These are phyloP conservation scores for Botrytis fabae DNA, from an alignment of 2,329 filamentous ascomycete species.

Conservation along the genomic window DNA sequence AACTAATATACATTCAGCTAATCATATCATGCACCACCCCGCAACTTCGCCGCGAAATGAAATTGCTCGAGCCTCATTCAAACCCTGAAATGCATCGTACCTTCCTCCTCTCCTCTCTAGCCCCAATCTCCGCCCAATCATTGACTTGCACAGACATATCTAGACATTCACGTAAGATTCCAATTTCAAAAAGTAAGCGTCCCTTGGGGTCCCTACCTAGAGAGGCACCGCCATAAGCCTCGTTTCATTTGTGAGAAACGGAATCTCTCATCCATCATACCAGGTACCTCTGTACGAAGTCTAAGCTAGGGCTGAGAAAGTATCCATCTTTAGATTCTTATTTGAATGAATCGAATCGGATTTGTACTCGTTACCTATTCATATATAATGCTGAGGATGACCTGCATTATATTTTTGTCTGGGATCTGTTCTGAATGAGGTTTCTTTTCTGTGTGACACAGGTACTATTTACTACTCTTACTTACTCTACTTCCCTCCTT, in stretches of 20 bases:
- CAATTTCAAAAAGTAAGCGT: neutral
- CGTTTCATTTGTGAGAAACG: neutral
- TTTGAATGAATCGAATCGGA: neutral
- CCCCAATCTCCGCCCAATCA: neutral
- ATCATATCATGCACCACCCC: neutral
- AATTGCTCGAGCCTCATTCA: conserved; percentile 13
- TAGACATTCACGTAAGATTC: neutral
- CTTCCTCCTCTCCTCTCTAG: neutral
- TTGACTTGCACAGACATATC: neutral
- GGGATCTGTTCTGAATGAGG: neutral
- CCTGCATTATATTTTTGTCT: too few relatives aligned
- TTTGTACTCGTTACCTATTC: neutral
- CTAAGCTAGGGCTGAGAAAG: neutral
- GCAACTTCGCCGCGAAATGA: neutral
- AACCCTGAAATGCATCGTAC: neutral
- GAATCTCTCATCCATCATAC: neutral
- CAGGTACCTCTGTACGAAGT: neutral
- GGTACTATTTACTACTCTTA: neutral
- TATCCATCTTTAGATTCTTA: neutral
- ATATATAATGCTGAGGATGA: neutral
- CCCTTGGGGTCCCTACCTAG: neutral
- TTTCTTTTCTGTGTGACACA: neutral
- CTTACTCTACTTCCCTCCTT: too few relatives aligned
- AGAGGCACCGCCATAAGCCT: neutral
- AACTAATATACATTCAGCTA: neutral